Base-by-base conservation (phyloP, 164 flowering plant species). In the Piper betle region DNA sequence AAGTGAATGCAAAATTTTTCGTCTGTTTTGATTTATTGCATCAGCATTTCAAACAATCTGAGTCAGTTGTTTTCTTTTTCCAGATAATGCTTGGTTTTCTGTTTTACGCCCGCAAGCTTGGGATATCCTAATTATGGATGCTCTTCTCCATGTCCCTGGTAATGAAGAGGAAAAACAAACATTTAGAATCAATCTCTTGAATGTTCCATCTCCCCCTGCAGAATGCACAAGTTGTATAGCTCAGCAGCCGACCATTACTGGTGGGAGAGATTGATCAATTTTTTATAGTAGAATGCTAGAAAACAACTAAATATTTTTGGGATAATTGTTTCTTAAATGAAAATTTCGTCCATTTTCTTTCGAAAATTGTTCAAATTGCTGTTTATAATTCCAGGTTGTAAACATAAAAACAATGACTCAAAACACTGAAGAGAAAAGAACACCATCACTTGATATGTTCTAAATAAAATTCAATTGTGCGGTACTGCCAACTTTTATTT, bases 41-140 rank as follows among this genome's bases (percentile, higher is more conserved):
- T n/a, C 3, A 1, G 6, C 17, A 53, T 53, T 7, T 53, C 16
- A 19, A 33, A 4, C 37, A 41, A 39, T 41, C 50, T 43, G 50
- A 13, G 56, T 64, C 50, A 8, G 42, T 57, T 52, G 37, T 20
- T 64, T 56, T 53, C 37, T 59, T 48, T 64, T 54, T 65, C 57
- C 73, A 84, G 98, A 79, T 59, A 74, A 75, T 52, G 33, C 68
- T 5, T 83, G 81, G 96, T 55, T 72, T 60, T 77, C 88, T 57
- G 71, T 60, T 71, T 60, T 88, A 41, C 64, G 77, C 42, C 78
- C 77, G 11, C 80, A 75, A 38, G 91, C 89, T 58, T 89, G 91
- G 89, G 88, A 88, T 37, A 84, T 92, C 52, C 80, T 87, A 18
- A 74, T 87, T 12, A 81, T 92, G 90, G 96, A 92, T 42, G 91